A percentile compares a stretch with the other conserved stretches of the same genome.
Evolutionary conservation across 164 flowering plant genomes (phyloP).

Genomic region (grape (Vitis vinifera)): ASM3070453v1 NC_081813.1:21384501-21385000

Average conservation of each 20-base stretch:
- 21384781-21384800: slow-evolving; percentile 98
- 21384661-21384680: background rate
- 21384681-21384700: background rate
- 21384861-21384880: slow-evolving; percentile 6
- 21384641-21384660: background rate
- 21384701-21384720: background rate
- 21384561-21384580: background rate
- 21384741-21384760: background rate
- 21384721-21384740: background rate
- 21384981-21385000: slow-evolving; percentile 85
- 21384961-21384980: slow-evolving; percentile 94
- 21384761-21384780: slow-evolving; percentile 15
- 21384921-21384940: slow-evolving; percentile 80
- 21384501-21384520: background rate
- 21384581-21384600: background rate
- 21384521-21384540: background rate
- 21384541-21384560: background rate
- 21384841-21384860: slow-evolving; percentile 79
- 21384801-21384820: slow-evolving; percentile 99
- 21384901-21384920: background rate
- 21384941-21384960: slow-evolving; percentile 99
- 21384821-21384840: slow-evolving; percentile 87
- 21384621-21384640: background rate
- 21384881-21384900: background rate
- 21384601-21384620: background rate